Percentiles rank a stretch among this genome's conserved stretches.
phyloP scores from a whole-genome alignment of 2,329 filamentous ascomycete genomes.

The Aspergillus spinulosporus region DNA sequence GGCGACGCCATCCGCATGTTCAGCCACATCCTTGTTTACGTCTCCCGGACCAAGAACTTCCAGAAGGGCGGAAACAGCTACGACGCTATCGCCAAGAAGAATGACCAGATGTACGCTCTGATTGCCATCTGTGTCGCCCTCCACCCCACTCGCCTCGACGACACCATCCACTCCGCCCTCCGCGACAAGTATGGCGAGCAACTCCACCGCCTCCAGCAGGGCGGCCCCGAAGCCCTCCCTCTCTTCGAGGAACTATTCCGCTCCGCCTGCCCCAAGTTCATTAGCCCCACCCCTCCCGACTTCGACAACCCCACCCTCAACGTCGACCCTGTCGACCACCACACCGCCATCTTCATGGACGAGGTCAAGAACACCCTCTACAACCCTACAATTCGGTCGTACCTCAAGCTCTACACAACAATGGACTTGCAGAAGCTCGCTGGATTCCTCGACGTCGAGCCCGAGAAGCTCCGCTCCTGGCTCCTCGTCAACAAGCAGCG shows the following conservation, averaged over 20 bases:
- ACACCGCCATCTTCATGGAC: constrained; percentile 97
- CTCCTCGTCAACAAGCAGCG: constrained; percentile 98
- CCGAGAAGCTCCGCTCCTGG: constrained; percentile 93
- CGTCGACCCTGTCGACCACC: constrained; percentile 95
- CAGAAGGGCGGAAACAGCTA: constrained; percentile 90
- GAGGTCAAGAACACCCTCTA: constrained; percentile 99
- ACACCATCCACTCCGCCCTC: constrained; percentile 97
- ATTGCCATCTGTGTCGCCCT: constrained; percentile 99
- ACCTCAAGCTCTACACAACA: constrained; percentile 97
- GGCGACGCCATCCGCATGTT: constrained; percentile 99
- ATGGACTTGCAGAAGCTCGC: constrained; percentile 99
- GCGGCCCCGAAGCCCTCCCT: constrained; percentile 89
- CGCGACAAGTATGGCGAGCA: constrained; percentile 99
- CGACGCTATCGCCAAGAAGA: constrained; percentile 99
- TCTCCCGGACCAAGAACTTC: constrained; percentile 99
- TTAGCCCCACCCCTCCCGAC: constrained; percentile 93
- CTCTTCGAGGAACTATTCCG: constrained; percentile 99
- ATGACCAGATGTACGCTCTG: constrained; percentile 99
- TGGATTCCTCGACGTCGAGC: constrained; percentile 92
- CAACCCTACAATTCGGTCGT: constrained; percentile 96
- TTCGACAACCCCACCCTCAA: constrained; percentile 97
- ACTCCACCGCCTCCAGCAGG: constrained; percentile 92
- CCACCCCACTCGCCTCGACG: constrained; percentile 93
- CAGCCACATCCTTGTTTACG: constrained; percentile 99
- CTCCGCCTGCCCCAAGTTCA: constrained; percentile 98